Evolutionary conservation across 2,329 filamentous ascomycete species (phyloP).

Genomic region (Cryphonectria naterciae): DNA sequence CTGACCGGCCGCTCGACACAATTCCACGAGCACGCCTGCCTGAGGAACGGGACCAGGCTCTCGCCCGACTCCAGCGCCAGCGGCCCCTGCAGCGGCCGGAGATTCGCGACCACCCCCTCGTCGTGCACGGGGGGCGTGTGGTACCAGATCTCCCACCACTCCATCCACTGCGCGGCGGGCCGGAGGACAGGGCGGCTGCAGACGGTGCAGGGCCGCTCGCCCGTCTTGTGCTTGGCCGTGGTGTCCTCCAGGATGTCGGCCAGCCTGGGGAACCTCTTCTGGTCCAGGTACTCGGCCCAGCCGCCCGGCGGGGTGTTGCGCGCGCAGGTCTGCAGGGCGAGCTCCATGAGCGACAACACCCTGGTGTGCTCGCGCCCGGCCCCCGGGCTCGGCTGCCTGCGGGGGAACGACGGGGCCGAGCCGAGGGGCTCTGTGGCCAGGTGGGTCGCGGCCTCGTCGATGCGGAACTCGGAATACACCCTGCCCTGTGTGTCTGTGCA

Average conservation of each 20-base stretch:
- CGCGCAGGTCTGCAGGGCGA: constrained; percentile 53
- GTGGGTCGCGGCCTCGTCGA: constrained; percentile 19
- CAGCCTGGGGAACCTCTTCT: constrained; percentile 45
- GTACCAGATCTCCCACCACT: constrained; percentile 57
- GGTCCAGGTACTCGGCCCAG: constrained; percentile 48
- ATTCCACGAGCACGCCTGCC: constrained; percentile 54
- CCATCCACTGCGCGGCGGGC: constrained; percentile 62
- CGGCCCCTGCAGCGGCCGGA: neutral
- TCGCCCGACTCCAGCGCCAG: constrained; percentile 41
- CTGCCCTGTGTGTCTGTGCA: constrained; percentile 31
- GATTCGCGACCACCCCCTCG: neutral
- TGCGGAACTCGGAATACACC: constrained; percentile 33
- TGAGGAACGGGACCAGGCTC: constrained; percentile 50
- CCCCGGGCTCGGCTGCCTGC: constrained; percentile 7
- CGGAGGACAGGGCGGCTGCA: constrained; percentile 55
- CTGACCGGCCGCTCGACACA: constrained; percentile 45
- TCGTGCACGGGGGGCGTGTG: neutral
- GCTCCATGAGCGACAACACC: constrained; percentile 56
- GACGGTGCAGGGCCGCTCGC: constrained; percentile 55
- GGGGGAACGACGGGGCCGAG: neutral
- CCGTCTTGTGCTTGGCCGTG: constrained; percentile 47
- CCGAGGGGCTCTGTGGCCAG: constrained; percentile 29
- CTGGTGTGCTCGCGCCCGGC: constrained; percentile 23
- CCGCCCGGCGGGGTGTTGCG: constrained; percentile 47
- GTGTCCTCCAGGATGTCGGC: constrained; percentile 46